Base-by-base conservation (phyloP, 192 early-diverging fungal genomes). In the Coemansia sp. region DNA sequence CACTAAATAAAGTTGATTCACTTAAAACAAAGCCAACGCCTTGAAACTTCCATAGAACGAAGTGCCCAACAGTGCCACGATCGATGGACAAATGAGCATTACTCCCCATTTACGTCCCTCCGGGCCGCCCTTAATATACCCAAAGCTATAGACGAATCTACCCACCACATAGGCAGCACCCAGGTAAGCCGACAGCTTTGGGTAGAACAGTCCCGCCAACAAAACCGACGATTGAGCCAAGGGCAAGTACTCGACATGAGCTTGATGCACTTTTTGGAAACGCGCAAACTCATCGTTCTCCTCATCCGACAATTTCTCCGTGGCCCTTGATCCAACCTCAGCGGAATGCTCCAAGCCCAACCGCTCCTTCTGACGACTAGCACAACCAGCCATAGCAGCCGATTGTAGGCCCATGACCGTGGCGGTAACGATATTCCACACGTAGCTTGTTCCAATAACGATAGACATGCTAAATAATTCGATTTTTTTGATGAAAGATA, bases 371-470 rank as follows among this genome's bases (percentile, higher is more conserved):
- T 81, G 78, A 3, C 64, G 37, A 41, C 68, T 72, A 8, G 78
- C 78, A 36, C 78, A 81, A 2, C 78, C 69, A 0, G 73, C 62
- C 35, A 81, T 75, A 31, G 72, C 69, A 0, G 73, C 78, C 5
- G 78, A 62, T 37, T 81, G 78, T 38, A 81, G 64, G 2, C 73
- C 73, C 78, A 81, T 75, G 48, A 74, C 78, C 3, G 78, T 75
- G 4, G 78, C 78, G 11, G 78, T 55, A 14, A 80, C 72, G 36
- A 80, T 75, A 66, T 80, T 80, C 77, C 77, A 80, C 20, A 80
- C 77, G 59, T 80, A 80, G 69, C 69, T 72, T 66, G 77, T 80
- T 14, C 77, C 77, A 18, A 80, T 80, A 41, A 80, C 77, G 25
- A 80, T 75, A 60, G 72, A 75, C 77, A 80, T 80, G 23, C 14